Evolutionary conservation across 306 rosid genomes (phyloP).

Genomic region (Datisca glomerata): DNA sequence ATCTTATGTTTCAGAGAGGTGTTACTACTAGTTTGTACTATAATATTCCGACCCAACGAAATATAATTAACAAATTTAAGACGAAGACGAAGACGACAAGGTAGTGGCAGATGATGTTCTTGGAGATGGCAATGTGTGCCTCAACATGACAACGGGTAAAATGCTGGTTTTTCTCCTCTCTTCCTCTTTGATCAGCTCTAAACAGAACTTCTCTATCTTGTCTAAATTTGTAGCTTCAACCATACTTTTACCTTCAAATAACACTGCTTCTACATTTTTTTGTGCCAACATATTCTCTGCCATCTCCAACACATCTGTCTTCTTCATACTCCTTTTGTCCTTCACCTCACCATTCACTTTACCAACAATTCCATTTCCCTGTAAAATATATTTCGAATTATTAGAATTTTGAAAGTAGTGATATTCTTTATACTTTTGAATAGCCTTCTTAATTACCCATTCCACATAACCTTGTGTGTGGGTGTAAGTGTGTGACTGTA

Average conservation of each 20-base stretch:
- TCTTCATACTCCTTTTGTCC: slow-evolving; percentile 12
- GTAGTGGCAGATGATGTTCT: slow-evolving; percentile 91
- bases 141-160: slow-evolving; percentile 53
- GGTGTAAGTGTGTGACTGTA: too few relatives aligned
- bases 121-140: slow-evolving; percentile 56
- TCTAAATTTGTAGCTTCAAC: slow-evolving; percentile 48
- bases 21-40: too few relatives aligned
- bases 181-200: slow-evolving; percentile 56
- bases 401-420: too few relatives aligned
- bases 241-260: slow-evolving; percentile 65
- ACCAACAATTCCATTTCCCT: slow-evolving; percentile 38
- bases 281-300: slow-evolving; percentile 56
- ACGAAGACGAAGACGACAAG: slow-evolving; percentile 53
- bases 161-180: slow-evolving; percentile 66
- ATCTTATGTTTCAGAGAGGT: too few relatives aligned
- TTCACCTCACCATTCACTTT: slow-evolving; percentile 10
- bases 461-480: too few relatives aligned
- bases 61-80: too few relatives aligned
- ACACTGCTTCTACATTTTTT: slow-evolving; percentile 59
- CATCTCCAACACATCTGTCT: slow-evolving; percentile 27
- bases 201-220: slow-evolving; percentile 51
- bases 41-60: too few relatives aligned
- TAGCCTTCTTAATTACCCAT: too few relatives aligned
- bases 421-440: not conserved
- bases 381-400: too few relatives aligned